A percentile compares a stretch with the other conserved stretches of the same genome.
Evolutionary conservation across 2,329 filamentous ascomycete genomes (phyloP).

Genomic region (Aspergillus tanneri): DNA sequence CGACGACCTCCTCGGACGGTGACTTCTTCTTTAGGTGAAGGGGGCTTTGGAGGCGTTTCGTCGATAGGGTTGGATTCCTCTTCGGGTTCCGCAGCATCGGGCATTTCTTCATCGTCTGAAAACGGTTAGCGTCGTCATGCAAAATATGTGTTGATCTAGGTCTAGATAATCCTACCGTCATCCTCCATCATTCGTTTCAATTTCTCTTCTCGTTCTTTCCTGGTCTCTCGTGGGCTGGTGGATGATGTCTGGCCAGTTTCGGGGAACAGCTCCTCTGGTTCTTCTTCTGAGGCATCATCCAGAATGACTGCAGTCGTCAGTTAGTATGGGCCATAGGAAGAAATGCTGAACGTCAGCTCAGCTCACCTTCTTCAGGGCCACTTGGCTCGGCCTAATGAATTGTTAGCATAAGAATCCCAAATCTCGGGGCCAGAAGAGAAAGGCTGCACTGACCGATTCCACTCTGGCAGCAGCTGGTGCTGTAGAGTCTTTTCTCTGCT

Average conservation of each 20-base stretch:
- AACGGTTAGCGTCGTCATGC: slow-evolving; percentile 25
- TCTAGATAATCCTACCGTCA: slow-evolving; percentile 40
- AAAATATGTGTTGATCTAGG: slow-evolving; percentile 37
- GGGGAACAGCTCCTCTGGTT: slow-evolving; percentile 53
- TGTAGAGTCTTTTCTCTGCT: slow-evolving; percentile 47
- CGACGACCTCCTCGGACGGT: slow-evolving; percentile 63
- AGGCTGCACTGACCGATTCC: slow-evolving; percentile 38
- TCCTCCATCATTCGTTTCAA: slow-evolving; percentile 75
- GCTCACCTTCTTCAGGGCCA: slow-evolving; percentile 51
- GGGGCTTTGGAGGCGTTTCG: slow-evolving; percentile 43
- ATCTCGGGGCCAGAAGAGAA: slow-evolving; percentile 1
- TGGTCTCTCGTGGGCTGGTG: slow-evolving; percentile 46
- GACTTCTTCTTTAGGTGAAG: slow-evolving; percentile 51
- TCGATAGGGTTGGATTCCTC: slow-evolving; percentile 40
- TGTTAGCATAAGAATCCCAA: slow-evolving; percentile 16
- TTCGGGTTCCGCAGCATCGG: slow-evolving; percentile 50
- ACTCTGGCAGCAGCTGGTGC: slow-evolving; percentile 34
- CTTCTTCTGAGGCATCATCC: slow-evolving; percentile 59
- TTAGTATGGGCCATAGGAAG: not conserved
- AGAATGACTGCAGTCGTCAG: slow-evolving; percentile 45
- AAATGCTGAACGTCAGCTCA: not conserved
- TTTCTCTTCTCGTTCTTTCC: slow-evolving; percentile 64
- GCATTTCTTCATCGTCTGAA: slow-evolving; percentile 47
- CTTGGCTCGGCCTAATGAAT: slow-evolving; percentile 35
- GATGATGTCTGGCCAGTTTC: slow-evolving; percentile 37